Evolutionary conservation across 1,139 yeast genomes (phyloP).

Genomic region (Candida albicans): DNA sequence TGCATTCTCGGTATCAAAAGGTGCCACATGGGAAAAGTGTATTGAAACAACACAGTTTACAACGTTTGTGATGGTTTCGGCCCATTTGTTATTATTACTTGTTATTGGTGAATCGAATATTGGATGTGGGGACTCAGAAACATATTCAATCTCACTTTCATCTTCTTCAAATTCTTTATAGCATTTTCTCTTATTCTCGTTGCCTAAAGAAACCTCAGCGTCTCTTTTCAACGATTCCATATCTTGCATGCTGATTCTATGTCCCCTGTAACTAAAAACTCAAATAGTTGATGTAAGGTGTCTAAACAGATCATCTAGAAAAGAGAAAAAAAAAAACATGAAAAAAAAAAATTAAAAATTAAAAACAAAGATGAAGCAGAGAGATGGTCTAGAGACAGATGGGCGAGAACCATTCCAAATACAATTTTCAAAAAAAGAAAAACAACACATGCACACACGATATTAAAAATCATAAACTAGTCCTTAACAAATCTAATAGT

Average conservation of each 20-base stretch:
- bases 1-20: constrained; percentile 84
- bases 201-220: constrained; percentile 16
- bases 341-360: too few species aligned
- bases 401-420: too few species aligned
- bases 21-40: constrained; percentile 83
- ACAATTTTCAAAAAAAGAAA: background rate
- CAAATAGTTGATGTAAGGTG: too few species aligned
- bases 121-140: constrained; percentile 15
- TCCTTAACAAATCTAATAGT: too few species aligned
- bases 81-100: constrained; percentile 52
- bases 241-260: too few species aligned
- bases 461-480: background rate
- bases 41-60: constrained; percentile 87
- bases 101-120: constrained; percentile 16
- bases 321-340: too few species aligned
- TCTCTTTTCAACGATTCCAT: constrained; percentile 17
- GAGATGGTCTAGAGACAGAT: too few species aligned
- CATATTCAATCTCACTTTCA: constrained; percentile 15
- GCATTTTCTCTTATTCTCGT: constrained; percentile 11
- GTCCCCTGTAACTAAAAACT: too few species aligned
- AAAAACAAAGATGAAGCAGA: too few species aligned
- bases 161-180: constrained; percentile 3
- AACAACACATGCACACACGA: background rate
- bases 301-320: too few species aligned
- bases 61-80: constrained; percentile 74